Evolutionary conservation across 2,329 filamentous ascomycete genomes (phyloP).

Genomic region (Exophiala spinifera): DNA sequence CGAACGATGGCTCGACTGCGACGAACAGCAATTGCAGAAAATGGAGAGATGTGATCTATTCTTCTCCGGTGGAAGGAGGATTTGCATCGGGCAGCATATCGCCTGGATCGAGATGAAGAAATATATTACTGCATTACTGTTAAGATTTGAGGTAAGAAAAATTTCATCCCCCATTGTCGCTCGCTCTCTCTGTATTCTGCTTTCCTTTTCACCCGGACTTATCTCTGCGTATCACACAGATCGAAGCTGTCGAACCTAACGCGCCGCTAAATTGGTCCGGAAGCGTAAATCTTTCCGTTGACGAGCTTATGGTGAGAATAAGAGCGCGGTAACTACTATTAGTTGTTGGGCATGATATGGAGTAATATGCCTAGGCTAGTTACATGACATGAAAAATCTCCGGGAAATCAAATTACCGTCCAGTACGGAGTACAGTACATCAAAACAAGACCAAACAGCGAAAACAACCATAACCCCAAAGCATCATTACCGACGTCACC

Average conservation of each 20-base stretch:
- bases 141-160: slow-evolving; percentile 13
- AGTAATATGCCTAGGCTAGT: too few relatives aligned
- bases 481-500: too few relatives aligned
- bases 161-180: neutral
- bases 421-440: too few relatives aligned
- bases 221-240: neutral
- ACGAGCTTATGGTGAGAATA: slow-evolving; percentile 7
- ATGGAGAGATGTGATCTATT: slow-evolving; percentile 31
- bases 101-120: slow-evolving; percentile 22
- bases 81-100: slow-evolving; percentile 15
- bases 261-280: neutral
- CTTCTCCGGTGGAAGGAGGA: slow-evolving; percentile 10
- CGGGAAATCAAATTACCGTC: too few relatives aligned
- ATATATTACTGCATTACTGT: slow-evolving; percentile 4
- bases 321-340: neutral
- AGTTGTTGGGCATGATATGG: too few relatives aligned
- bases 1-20: slow-evolving; percentile 44
- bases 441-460: too few relatives aligned
- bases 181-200: too few relatives aligned
- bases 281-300: neutral
- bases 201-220: too few relatives aligned
- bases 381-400: too few relatives aligned
- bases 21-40: slow-evolving; percentile 26
- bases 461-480: too few relatives aligned
- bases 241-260: slow-evolving; percentile 8